Percentiles rank a stretch among this genome's conserved stretches.
phyloP scores from a whole-genome alignment of 2,329 filamentous ascomycete genomes.

The Onygena corvina region DNA sequence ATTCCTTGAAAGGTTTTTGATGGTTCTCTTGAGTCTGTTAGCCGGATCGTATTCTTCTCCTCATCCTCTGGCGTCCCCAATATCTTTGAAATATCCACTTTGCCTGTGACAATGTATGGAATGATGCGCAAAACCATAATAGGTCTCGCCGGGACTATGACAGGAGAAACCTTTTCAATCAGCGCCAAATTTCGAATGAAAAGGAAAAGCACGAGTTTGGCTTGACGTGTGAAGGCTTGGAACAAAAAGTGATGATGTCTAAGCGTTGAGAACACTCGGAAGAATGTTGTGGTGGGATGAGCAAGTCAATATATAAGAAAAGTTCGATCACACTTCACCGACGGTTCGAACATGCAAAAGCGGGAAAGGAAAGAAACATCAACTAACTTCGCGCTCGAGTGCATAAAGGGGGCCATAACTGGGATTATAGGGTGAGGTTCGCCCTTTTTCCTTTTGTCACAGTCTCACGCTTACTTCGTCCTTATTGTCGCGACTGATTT shows the following conservation, averaged over 20 bases:
- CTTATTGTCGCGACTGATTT: background rate
- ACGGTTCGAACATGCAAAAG: background rate
- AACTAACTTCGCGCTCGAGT: background rate
- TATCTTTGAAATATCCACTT: constrained; percentile 19
- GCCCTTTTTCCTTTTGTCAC: constrained; percentile 2
- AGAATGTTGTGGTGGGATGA: background rate
- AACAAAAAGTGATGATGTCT: background rate
- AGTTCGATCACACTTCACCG: background rate
- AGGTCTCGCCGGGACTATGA: background rate
- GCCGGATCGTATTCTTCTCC: constrained; percentile 9
- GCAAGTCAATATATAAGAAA: background rate
- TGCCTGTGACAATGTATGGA: constrained; percentile 15
- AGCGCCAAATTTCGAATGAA: background rate
- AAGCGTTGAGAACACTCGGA: background rate
- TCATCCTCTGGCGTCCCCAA: constrained; percentile 16
- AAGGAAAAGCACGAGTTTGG: background rate
- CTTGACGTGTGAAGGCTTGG: background rate
- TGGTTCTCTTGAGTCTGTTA: background rate
- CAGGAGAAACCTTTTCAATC: background rate
- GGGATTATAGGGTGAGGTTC: constrained; percentile 4
- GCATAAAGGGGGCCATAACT: background rate
- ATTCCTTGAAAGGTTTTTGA: background rate
- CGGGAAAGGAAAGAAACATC: background rate
- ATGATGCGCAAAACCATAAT: constrained; percentile 13
- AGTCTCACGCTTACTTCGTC: background rate